phyloP scores from a whole-genome alignment of 192 early-diverging fungal species.

The Coemansia sp. region DNA sequence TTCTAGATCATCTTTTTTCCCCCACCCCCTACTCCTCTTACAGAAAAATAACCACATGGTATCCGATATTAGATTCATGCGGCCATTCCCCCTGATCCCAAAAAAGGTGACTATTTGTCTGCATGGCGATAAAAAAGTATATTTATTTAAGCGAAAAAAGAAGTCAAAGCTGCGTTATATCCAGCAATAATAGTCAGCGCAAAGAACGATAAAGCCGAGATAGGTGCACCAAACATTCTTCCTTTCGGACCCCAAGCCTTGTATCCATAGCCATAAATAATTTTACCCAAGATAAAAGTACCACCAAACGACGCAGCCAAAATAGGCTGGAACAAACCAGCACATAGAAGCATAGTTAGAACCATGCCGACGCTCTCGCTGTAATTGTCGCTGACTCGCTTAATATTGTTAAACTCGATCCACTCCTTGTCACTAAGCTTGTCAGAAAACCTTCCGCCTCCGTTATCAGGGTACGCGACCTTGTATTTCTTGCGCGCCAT shows the following conservation, averaged over 20 bases:
- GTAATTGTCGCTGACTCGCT: slow-evolving; percentile 59
- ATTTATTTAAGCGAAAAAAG: slow-evolving; percentile 28
- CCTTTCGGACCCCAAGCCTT: slow-evolving; percentile 22
- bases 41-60: not conserved
- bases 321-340: slow-evolving; percentile 52
- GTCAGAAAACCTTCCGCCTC: slow-evolving; percentile 46
- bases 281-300: slow-evolving; percentile 38
- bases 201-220: slow-evolving; percentile 21
- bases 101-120: not conserved
- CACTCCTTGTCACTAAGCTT: slow-evolving; percentile 58
- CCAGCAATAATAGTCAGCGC: slow-evolving; percentile 26
- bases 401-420: slow-evolving; percentile 55
- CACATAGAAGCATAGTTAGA: slow-evolving; percentile 27
- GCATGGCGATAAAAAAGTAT: not conserved
- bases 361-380: slow-evolving; percentile 41
- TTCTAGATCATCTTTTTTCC: not conserved
- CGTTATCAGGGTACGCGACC: slow-evolving; percentile 54
- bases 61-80: slow-evolving; percentile 3
- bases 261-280: slow-evolving; percentile 42
- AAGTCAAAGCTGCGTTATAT: slow-evolving; percentile 23
- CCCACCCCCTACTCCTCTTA: not conserved
- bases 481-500: slow-evolving; percentile 54
- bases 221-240: slow-evolving; percentile 29
- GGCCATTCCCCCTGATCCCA: not conserved
- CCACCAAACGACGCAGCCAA: slow-evolving; percentile 36